Evolutionary conservation across 192 early-diverging fungal genomes (phyloP).

Genomic region (Gonapodya prolifera): DNA sequence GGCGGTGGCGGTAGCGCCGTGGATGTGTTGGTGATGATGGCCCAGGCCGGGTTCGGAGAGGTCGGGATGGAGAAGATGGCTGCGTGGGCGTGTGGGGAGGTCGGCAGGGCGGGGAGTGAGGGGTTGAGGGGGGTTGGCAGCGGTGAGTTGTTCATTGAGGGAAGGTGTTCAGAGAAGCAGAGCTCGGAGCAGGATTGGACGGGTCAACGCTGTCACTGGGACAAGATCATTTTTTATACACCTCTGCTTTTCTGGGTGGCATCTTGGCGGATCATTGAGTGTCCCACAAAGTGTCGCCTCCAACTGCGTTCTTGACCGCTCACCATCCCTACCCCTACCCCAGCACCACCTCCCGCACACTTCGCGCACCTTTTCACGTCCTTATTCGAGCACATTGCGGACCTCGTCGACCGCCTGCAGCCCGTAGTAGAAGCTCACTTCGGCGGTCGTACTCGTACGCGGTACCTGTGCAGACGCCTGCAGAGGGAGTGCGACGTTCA

Average conservation of each 20-base stretch:
- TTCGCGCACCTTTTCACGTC: constrained; percentile 69
- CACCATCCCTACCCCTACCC: not conserved
- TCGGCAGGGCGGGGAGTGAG: not conserved
- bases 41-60: not conserved
- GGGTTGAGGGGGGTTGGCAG: not conserved
- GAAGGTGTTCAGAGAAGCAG: not conserved
- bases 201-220: no score
- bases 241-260: no score
- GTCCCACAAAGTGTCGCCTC: no score
- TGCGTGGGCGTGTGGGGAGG: not conserved
- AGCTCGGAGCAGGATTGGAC: no score
- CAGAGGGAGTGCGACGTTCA: constrained; percentile 82
- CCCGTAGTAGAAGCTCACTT: constrained; percentile 71
- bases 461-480: constrained; percentile 64
- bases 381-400: constrained; percentile 81
- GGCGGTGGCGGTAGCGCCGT: not conserved
- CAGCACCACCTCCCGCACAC: constrained; percentile 31
- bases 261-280: no score
- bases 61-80: not conserved
- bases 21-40: constrained; percentile 2
- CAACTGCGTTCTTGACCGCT: no score
- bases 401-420: constrained; percentile 78
- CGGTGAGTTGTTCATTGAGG: not conserved
- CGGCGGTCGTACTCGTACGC: constrained; percentile 75
- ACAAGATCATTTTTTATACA: no score